A percentile compares a stretch with the other conserved stretches of the same genome.
Evolutionary conservation across 192 early-diverging fungal genomes (phyloP).

Genomic region (Coemansia erecta): DNA sequence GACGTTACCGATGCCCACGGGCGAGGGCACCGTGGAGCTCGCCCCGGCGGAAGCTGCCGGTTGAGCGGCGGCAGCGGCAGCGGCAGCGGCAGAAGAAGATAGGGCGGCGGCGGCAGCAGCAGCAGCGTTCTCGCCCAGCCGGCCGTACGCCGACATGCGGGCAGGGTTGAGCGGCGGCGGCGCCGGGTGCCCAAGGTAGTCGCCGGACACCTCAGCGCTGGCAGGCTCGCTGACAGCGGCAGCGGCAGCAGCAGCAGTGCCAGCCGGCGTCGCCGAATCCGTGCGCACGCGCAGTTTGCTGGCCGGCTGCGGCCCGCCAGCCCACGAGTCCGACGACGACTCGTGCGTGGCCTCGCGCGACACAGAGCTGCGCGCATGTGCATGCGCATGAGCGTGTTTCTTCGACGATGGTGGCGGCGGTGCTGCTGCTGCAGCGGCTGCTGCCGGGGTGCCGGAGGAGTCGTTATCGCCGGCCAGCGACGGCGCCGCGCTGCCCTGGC

Average conservation of each 20-base stretch:
- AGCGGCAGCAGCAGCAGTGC: background rate
- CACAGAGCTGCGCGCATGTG: too few species aligned
- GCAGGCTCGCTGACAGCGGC: background rate
- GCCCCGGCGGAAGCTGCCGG: background rate
- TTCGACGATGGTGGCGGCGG: too few species aligned
- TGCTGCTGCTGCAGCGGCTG: background rate
- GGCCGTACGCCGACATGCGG: background rate
- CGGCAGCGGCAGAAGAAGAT: too few species aligned
- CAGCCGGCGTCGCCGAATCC: constrained; percentile 1
- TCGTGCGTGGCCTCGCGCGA: constrained; percentile 13
- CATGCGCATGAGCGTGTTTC: too few species aligned
- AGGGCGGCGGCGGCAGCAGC: too few species aligned
- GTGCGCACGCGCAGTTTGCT: constrained; percentile 33
- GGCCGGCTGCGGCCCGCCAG: constrained; percentile 17
- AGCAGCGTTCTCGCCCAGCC: background rate
- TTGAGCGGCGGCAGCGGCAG: background rate
- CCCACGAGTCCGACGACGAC: constrained; percentile 5
- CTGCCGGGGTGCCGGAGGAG: background rate
- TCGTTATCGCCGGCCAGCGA: constrained; percentile 24
- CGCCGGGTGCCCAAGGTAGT: constrained; percentile 8
- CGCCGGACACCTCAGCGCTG: too few species aligned
- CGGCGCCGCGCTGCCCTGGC: constrained; percentile 44
- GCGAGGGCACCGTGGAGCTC: constrained; percentile 6
- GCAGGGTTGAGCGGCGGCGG: background rate
- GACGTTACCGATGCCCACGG: background rate